Evolutionary conservation across 2,329 filamentous ascomycete genomes (phyloP), one percentile per base, ranked within the genome.

Genomic region (Myriosclerotinia duriaeana): DNA sequence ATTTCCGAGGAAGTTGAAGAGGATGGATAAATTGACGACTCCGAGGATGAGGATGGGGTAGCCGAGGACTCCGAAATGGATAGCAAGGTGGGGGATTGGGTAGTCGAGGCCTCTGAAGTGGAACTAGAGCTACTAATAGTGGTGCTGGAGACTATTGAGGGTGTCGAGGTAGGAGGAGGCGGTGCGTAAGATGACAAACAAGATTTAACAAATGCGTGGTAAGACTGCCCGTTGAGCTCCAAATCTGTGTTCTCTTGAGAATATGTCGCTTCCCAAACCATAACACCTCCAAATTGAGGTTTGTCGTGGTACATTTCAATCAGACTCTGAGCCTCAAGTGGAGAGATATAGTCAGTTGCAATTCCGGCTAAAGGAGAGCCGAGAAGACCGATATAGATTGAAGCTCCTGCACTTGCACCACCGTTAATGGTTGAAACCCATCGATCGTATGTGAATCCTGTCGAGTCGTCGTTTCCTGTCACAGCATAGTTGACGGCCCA

Each of bases 281-380:
- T 77, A n/a, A 77, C 69, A 68, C 76, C 76, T 61, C 74, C 76
- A 40, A 77, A 76, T 15, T 72, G 65, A n/a, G 66, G 15, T 15
- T 70, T 59, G 3, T 46, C 42, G 26, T 71, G 68, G 61, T 71
- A 74, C 14, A 65, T 67, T 17, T 59, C 36, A 46, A 76, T 71
- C 26, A 77, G 64, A 1, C 55, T 65, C 42, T 73, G 64, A 3
- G 69, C 72, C 56, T 75, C 71, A n/a, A 64, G 34, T 14, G 73
- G 68, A 34, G 64, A 62, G 12, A 74, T 50, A 42, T 72, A 76
- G 55, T 74, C 71, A 2, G 63, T 59, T 5, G 66, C 68, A 3
- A 50, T 38, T 30, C 72, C 54, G 20, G 62, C 62, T 0, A n/a
- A n/a, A 14, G 52, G 34, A 15, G 66, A 67, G 5, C 71, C 75